Base-by-base conservation (phyloP, 352 stramenopile genomes). In the Pythium brassicae region DNA sequence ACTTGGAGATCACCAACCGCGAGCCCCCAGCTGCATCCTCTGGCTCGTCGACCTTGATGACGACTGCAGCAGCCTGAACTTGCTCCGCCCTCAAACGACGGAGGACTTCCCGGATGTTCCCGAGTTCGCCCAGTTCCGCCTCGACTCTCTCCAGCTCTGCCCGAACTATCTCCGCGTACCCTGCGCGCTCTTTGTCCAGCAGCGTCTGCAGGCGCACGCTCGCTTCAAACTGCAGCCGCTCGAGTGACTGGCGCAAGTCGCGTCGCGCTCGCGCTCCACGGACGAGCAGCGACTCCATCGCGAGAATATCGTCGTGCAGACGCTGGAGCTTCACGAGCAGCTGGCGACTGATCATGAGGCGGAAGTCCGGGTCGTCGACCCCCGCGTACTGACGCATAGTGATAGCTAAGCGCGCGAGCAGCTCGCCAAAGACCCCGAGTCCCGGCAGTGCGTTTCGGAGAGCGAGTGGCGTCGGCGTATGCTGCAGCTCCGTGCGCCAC, bases 251-350 rank as follows among this genome's bases (percentile, higher is more conserved):
- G 43, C 43, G 22, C 5, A 9, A 20, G 11, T 52, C 29, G 27
- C n/a, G 29, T 4, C 19, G 23, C 5, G n/a, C 25, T 27, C 22
- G 42, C n/a, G n/a, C n/a, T 10, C 2, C 35, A 14, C 6, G 26
- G 25, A 20, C 3, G 12, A 50, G 25, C 3, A 35, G 23, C 26
- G 26, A 12, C 12, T 32, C 32, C 15, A 53, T 12, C 17, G n/a
- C 45, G 23, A 40, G 34, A n/a, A 59, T 29, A 14, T 23, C 54
- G 9, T 35, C 23, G 15, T 49, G 44, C 22, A 53, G 5, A 9
- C 50, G 54, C 19, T 53, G 43, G 9, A 59, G 23, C 23, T 53
- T 53, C 32, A 59, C 54, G 20, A 47, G 43, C 20, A 59, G 27
- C 54, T 59, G 54, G 22, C 44, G 44, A 14, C 29, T 59, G 32